Evolutionary conservation across 1,284 basidiomycete genomes (phyloP).

Genomic region (Trametes sp.): DNA sequence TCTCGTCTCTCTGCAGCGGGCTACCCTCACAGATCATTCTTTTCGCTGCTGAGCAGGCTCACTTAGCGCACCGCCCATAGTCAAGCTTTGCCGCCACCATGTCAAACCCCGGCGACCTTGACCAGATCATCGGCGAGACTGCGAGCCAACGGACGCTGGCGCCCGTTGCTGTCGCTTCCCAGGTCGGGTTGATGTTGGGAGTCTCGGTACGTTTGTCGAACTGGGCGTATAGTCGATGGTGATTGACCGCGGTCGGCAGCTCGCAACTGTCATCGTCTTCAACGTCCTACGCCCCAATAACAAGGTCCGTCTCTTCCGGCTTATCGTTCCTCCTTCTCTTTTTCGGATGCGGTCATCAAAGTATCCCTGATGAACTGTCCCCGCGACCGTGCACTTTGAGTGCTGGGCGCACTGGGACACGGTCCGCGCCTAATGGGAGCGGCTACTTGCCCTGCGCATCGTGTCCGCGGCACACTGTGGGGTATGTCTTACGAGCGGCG

Average conservation of each 20-base stretch:
- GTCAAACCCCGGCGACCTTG: constrained; percentile 34
- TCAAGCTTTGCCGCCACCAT: constrained; percentile 20
- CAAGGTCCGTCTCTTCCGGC: constrained; percentile 49
- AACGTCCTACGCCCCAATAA: constrained; percentile 72
- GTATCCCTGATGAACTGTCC: no score
- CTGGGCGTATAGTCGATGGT: background rate
- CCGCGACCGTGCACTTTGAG: no score
- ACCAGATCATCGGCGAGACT: constrained; percentile 41
- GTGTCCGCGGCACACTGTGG: no score
- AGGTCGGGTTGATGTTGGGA: constrained; percentile 62
- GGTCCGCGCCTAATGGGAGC: no score
- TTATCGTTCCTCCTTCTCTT: background rate
- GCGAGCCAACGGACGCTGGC: constrained; percentile 57
- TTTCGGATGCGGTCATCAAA: no score
- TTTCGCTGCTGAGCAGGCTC: constrained; percentile 29
- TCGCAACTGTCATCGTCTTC: constrained; percentile 64
- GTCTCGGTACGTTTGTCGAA: constrained; percentile 43
- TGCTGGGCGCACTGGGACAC: no score
- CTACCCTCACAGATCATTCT: constrained; percentile 4
- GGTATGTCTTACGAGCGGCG: no score
- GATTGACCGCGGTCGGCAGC: constrained; percentile 36
- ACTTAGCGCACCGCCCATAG: background rate
- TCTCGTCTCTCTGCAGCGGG: background rate
- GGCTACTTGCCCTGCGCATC: no score
- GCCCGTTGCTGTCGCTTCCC: constrained; percentile 84